Evolutionary conservation across 2,329 filamentous ascomycete species (phyloP).

Genomic region (Penicillium expansum): DNA sequence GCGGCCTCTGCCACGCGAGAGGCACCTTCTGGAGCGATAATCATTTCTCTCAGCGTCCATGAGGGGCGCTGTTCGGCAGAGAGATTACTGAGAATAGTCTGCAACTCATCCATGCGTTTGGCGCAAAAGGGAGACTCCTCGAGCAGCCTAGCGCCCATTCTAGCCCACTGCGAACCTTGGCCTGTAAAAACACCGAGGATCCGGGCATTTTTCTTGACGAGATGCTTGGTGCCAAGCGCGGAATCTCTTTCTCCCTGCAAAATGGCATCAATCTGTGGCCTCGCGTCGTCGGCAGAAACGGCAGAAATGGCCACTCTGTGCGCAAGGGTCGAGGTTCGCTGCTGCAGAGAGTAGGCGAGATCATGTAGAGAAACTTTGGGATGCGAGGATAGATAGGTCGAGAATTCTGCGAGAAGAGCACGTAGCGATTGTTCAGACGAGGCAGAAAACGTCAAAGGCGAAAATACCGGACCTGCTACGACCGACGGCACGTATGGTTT

Average conservation of each 20-base stretch:
- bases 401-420: background rate
- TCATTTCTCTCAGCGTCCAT: slow-evolving; percentile 5
- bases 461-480: too few relatives aligned
- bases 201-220: background rate
- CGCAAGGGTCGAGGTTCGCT: background rate
- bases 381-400: background rate
- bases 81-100: slow-evolving; percentile 8
- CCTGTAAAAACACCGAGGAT: slow-evolving; percentile 25
- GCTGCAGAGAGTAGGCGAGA: background rate
- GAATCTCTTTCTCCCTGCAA: background rate
- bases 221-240: background rate
- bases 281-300: too few relatives aligned
- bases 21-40: background rate
- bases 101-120: slow-evolving; percentile 9
- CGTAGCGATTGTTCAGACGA: background rate
- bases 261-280: background rate
- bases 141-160: slow-evolving; percentile 20
- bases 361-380: background rate
- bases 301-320: background rate
- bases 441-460: background rate
- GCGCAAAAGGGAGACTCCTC: slow-evolving; percentile 6
- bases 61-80: slow-evolving; percentile 4
- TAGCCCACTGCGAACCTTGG: slow-evolving; percentile 25
- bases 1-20: slow-evolving; percentile 7
- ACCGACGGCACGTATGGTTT: too few relatives aligned